Percentiles rank a stretch among this genome's conserved stretches.
Evolutionary conservation across 2,329 filamentous ascomycete species (phyloP).

Genomic region (Exophiala sideris): DNA sequence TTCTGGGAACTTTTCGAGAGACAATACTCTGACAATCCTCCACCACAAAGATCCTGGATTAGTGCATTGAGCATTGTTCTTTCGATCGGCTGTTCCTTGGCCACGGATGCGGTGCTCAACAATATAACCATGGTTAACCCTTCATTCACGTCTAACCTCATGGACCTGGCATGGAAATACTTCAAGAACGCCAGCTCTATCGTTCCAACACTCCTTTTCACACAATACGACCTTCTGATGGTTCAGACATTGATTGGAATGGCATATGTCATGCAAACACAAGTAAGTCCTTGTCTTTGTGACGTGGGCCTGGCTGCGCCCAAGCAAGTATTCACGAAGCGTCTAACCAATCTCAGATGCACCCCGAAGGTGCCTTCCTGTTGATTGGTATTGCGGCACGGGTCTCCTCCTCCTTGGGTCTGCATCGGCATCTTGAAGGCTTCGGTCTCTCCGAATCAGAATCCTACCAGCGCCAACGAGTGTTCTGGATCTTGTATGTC

Average conservation of each 20-base stretch:
- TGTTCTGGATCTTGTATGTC: constrained; percentile 17
- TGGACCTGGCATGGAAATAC: constrained; percentile 5
- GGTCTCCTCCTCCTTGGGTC: constrained; percentile 4
- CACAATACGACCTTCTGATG: constrained; percentile 2
- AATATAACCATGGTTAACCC: constrained; percentile 2
- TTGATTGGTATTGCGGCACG: constrained; percentile 10
- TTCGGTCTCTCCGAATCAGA: constrained; percentile 12
- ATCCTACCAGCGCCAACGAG: constrained; percentile 12
- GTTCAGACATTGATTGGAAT: constrained; percentile 14
- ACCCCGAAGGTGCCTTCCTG: constrained; percentile 7
- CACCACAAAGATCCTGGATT: not conserved
- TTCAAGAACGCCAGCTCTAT: constrained; percentile 13
- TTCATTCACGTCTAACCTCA: not conserved
- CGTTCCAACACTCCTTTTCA: constrained; percentile 4
- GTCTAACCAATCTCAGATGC: constrained; percentile 5
- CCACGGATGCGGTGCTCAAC: constrained; percentile 2
- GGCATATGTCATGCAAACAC: not conserved
- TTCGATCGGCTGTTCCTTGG: constrained; percentile 8
- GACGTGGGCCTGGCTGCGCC: not conserved
- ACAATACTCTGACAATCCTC: constrained; percentile 1
- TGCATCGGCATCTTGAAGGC: constrained; percentile 13
- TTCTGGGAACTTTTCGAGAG: constrained; percentile 9
- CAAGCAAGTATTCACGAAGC: constrained; percentile 1
- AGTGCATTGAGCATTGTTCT: constrained; percentile 12
- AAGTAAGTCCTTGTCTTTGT: not conserved